A percentile compares a stretch with the other conserved stretches of the same genome.
These are phyloP conservation scores for Verticillium albo-atrum DNA, from an alignment of 2,329 filamentous ascomycete species.

Conservation along the genomic window DNA sequence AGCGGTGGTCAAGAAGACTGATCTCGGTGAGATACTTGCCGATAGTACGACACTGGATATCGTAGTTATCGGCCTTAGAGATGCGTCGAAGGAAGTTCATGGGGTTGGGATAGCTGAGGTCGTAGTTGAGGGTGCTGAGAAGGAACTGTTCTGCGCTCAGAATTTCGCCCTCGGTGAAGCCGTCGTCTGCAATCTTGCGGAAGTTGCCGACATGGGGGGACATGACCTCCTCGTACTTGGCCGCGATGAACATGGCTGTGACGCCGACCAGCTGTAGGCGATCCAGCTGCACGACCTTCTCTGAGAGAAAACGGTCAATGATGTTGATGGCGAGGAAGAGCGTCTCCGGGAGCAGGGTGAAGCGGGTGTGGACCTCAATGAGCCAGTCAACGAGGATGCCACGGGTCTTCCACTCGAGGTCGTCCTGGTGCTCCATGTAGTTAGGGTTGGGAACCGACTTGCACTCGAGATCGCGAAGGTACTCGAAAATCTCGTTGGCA, in stretches of 20 bases:
- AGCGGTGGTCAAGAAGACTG: slow-evolving; percentile 88
- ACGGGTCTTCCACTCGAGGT: slow-evolving; percentile 97
- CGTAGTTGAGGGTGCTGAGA: slow-evolving; percentile 86
- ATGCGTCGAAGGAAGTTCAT: slow-evolving; percentile 99
- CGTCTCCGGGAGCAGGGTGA: slow-evolving; percentile 92
- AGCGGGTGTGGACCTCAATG: slow-evolving; percentile 95
- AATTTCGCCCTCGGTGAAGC: slow-evolving; percentile 92
- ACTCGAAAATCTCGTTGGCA: slow-evolving; percentile 94
- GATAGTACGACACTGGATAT: slow-evolving; percentile 94
- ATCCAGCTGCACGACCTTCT: slow-evolving; percentile 93
- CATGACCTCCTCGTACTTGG: slow-evolving; percentile 97
- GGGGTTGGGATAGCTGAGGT: slow-evolving; percentile 96
- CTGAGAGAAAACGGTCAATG: slow-evolving; percentile 94
- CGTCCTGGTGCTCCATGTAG: slow-evolving; percentile 93
- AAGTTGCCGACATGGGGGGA: slow-evolving; percentile 97
- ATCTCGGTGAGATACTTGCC: slow-evolving; percentile 99
- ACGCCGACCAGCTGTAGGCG: slow-evolving; percentile 95
- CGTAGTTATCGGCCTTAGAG: slow-evolving; percentile 98
- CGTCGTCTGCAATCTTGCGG: slow-evolving; percentile 93
- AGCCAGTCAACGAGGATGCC: slow-evolving; percentile 97
- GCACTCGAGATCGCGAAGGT: slow-evolving; percentile 81
- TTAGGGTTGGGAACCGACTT: slow-evolving; percentile 78
- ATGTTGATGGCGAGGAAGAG: slow-evolving; percentile 97
- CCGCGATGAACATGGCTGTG: slow-evolving; percentile 98
- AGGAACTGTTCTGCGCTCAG: slow-evolving; percentile 96